Base-by-base conservation (phyloP, 164 flowering plant genomes). In the Liquidambar formosana region DNA sequence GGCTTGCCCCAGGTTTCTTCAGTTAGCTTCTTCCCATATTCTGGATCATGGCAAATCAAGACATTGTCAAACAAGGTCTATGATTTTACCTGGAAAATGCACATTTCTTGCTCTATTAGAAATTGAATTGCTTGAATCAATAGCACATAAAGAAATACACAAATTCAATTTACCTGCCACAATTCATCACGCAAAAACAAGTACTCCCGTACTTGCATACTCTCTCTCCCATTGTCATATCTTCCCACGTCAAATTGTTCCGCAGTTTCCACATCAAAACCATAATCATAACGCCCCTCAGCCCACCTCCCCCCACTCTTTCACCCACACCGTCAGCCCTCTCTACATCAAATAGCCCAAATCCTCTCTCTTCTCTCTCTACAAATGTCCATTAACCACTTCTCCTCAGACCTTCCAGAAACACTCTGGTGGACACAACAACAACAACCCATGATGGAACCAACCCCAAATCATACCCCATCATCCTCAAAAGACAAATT, bases 161-260 rank as follows among this genome's bases (percentile, higher is more conserved):
- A n/a, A n/a, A n/a, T n/a, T n/a, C n/a, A n/a, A n/a, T n/a, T n/a
- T n/a, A n/a, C n/a, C n/a, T n/a, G n/a, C n/a, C n/a, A n/a, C n/a
- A n/a, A n/a, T 68, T 75, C 71, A 73, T 78, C 82, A 76, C 84
- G 83, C 81, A 78, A 81, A 80, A 81, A 77, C 78, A 79, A 63
- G 75, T 76, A 70, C 78, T 72, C 64, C 66, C 70, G 79, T 72
- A 79, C 84, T 69, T 69, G 14, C 73, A 70, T 16, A 33, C 74
- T 79, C 76, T 72, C 75, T 77, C 79, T 72, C 75, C 69, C 67
- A 16, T 52, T 66, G 73, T 67, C 75, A 63, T 58, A 21, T 60
- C 66, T 10, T 70, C 5, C 57, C 41, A 19, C n/a, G n/a, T 27
- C 43, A 67, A 71, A 61, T 70, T 65, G 65, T 70, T 57, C n/a